Percentiles rank a stretch among this genome's conserved stretches.
phyloP scores from a whole-genome alignment of 2,329 filamentous ascomycete genomes.

The Ceratocystis alfenasii region DNA sequence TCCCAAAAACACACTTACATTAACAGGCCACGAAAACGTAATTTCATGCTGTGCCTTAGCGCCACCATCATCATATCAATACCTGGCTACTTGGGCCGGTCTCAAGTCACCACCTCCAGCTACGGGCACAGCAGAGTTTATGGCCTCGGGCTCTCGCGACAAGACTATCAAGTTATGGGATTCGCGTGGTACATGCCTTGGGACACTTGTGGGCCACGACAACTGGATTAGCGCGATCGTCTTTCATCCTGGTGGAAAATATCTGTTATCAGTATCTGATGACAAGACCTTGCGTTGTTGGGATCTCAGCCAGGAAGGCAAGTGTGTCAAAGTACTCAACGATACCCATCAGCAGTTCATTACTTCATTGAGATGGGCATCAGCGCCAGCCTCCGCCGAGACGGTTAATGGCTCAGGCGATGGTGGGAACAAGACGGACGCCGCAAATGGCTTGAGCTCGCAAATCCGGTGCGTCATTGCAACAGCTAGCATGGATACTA shows the following conservation, averaged over 20 bases:
- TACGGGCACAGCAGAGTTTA: slow-evolving; percentile 68
- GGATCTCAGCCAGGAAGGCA: slow-evolving; percentile 83
- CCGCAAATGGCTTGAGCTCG: slow-evolving; percentile 37
- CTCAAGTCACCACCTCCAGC: slow-evolving; percentile 68
- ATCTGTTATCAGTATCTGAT: slow-evolving; percentile 72
- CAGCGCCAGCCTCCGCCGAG: slow-evolving; percentile 36
- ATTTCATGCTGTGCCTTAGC: slow-evolving; percentile 81
- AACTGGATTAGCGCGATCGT: slow-evolving; percentile 83
- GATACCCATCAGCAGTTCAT: slow-evolving; percentile 78
- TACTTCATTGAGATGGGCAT: slow-evolving; percentile 78
- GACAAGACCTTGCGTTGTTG: slow-evolving; percentile 90
- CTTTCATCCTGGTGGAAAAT: slow-evolving; percentile 88
- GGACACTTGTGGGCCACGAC: slow-evolving; percentile 76
- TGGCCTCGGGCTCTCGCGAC: slow-evolving; percentile 80
- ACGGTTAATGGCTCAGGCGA: slow-evolving; percentile 32
- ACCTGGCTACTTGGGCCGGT: slow-evolving; percentile 65
- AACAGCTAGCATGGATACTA: slow-evolving; percentile 71
- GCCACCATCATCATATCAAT: slow-evolving; percentile 62
- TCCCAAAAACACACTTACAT: slow-evolving; percentile 62
- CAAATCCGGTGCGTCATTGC: slow-evolving; percentile 73
- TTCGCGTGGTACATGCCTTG: slow-evolving; percentile 68
- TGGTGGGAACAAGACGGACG: slow-evolving; percentile 30
- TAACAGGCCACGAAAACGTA: slow-evolving; percentile 76
- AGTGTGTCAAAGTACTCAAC: slow-evolving; percentile 69
- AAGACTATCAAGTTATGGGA: slow-evolving; percentile 90